Evolutionary conservation across 345 rosid species (phyloP).

Genomic region (Gossypioides kirkii): DNA sequence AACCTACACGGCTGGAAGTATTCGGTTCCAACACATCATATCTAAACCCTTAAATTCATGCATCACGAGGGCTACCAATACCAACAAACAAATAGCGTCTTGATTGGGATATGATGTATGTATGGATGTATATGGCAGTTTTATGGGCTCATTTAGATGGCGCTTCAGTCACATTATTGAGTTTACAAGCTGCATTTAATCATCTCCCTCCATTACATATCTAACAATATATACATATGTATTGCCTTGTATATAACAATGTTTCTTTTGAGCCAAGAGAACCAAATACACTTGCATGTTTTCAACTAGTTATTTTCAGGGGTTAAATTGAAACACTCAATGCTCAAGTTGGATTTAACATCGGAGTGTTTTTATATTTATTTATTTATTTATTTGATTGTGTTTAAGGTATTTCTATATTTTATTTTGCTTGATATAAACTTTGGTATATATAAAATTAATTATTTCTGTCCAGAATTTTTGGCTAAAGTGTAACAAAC

Average conservation of each 20-base stretch:
- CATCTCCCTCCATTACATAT: conserved; percentile 6
- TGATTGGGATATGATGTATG: not conserved
- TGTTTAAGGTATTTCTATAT: too few species aligned
- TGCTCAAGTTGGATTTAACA: not conserved
- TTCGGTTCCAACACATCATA: conserved; percentile 29
- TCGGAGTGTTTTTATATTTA: too few species aligned
- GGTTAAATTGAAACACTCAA: not conserved
- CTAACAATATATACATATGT: not conserved
- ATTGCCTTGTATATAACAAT: conserved; percentile 20
- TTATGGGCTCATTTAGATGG: conserved; percentile 39
- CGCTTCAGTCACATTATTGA: conserved; percentile 52
- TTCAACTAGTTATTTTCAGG: not conserved
- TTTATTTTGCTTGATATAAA: too few species aligned
- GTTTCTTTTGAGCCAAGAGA: conserved; percentile 4
- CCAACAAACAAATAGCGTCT: conserved; percentile 9
- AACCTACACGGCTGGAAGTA: conserved; percentile 27
- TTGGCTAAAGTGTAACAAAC: too few species aligned
- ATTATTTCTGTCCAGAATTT: too few species aligned
- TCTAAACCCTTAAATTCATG: conserved; percentile 35
- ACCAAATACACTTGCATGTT: not conserved
- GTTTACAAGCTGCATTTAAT: conserved; percentile 13
- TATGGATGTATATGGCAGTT: too few species aligned
- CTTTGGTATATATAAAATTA: too few species aligned
- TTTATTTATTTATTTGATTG: too few species aligned
- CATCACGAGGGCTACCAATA: conserved; percentile 1